Base-by-base conservation (phyloP, 345 rosid genomes). In the Hirschfeldia incana region DNA sequence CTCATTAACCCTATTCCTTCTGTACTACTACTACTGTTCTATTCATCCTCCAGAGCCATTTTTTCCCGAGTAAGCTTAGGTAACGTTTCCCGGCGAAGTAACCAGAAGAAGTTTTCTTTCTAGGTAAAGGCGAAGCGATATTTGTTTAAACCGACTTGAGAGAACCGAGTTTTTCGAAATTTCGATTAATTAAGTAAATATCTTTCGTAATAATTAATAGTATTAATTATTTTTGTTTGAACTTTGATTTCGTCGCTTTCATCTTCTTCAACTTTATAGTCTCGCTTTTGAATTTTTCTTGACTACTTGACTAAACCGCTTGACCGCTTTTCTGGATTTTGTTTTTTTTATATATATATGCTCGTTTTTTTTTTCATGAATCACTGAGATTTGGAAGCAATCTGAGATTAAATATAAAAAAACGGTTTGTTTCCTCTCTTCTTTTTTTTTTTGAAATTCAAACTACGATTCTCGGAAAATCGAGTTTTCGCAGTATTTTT, bases 261-360 rank as follows among this genome's bases (percentile, higher is more conserved):
- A 36, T 62, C 65, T 39, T 69, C 75, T 28, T 65, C 62, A 1
- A 11, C 11, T 9, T 17, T 44, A 1, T 28, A 63, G 76, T 80
- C 73, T 71, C 59, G 30, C 49, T 75, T 73, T 80, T 75, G 83
- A 80, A 80, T 2, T 0, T 65, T 64, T 70, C 72, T 80, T 76
- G 83, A 75, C 80, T 80, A 65, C 10, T 60, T 27, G 21, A 44
- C 34, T 55, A 66, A 80, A 21, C 83, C 51, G 65, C 49, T 46
- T 28, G 12, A 21, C 37, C 67, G 34, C 37, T 58, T 61, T 53
- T 37, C 67, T 70, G 68, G 55, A 32, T 30, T 65, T 65, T 69
- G 7, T 0, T 49, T 37, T 42, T 13, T 34, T n/a, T n/a, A 37
- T 42, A 51, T 51, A 3, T 61, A 32, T 29, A 3, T 30, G 37